Conservation (phyloP, 1,139 yeast species). For the Wickerhamiella infanticola region DNA sequence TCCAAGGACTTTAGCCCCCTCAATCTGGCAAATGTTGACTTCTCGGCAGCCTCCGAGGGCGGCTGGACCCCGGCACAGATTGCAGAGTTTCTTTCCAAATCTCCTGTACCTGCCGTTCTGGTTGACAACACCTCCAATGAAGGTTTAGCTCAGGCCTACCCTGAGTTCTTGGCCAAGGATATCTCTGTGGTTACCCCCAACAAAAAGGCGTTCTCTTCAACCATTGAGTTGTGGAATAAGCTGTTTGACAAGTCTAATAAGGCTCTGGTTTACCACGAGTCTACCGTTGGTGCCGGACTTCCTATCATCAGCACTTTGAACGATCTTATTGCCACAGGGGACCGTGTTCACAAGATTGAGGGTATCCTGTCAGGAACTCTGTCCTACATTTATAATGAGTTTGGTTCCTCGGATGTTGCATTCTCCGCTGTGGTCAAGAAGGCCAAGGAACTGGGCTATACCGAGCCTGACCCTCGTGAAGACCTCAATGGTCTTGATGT, state of each 20-base stretch:
- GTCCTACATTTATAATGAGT: constrained; percentile 91
- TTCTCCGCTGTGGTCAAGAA: constrained; percentile 80
- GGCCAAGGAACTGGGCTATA: constrained; percentile 86
- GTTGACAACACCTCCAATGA: constrained; percentile 90
- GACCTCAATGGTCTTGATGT: constrained; percentile 95
- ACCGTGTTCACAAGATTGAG: constrained; percentile 75
- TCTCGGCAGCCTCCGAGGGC: constrained; percentile 23
- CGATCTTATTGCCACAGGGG: constrained; percentile 84
- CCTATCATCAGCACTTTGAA: constrained; percentile 81
- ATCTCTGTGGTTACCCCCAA: constrained; percentile 95
- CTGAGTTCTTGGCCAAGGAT: constrained; percentile 56
- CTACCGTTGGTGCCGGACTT: constrained; percentile 98
- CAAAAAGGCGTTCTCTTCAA: constrained; percentile 92
- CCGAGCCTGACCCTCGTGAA: constrained; percentile 99
- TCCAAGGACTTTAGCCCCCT: constrained; percentile 58
- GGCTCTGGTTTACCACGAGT: constrained; percentile 89
- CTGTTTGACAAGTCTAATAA: constrained; percentile 45
- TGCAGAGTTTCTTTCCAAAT: constrained; percentile 43
- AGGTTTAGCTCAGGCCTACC: constrained; percentile 58
- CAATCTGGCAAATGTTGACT: constrained; percentile 43
- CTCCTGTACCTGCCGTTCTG: constrained; percentile 62
- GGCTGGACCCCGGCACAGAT: constrained; percentile 34
- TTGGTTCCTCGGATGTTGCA: constrained; percentile 55
- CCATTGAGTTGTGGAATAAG: constrained; percentile 55
- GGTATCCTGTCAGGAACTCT: constrained; percentile 95